phyloP scores from a whole-genome alignment of 2,329 filamentous ascomycete genomes.

The Coleophoma eucalyptorum region DNA sequence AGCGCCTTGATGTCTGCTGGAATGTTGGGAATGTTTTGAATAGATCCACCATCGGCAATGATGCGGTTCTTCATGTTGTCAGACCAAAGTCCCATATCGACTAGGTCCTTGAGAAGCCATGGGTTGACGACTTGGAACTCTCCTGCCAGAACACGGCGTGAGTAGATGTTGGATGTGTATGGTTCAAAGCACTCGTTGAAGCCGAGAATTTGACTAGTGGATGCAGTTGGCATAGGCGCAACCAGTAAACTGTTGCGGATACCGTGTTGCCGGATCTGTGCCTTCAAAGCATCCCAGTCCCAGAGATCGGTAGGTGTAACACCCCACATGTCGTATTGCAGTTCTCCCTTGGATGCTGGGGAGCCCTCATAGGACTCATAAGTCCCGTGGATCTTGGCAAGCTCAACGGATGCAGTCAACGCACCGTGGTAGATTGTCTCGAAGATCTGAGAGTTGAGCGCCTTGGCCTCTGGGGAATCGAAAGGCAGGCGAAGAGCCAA shows the following conservation, averaged over 20 bases:
- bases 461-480: slow-evolving; percentile 88
- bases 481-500: slow-evolving; percentile 94
- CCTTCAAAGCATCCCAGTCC: slow-evolving; percentile 91
- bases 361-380: slow-evolving; percentile 93
- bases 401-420: slow-evolving; percentile 80
- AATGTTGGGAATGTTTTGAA: slow-evolving; percentile 96
- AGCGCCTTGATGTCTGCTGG: slow-evolving; percentile 92
- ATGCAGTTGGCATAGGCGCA: slow-evolving; percentile 96
- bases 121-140: slow-evolving; percentile 99
- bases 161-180: slow-evolving; percentile 99
- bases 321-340: slow-evolving; percentile 99
- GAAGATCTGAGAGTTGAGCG: slow-evolving; percentile 97
- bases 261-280: slow-evolving; percentile 87
- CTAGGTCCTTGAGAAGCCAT: slow-evolving; percentile 95
- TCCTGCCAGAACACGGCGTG: slow-evolving; percentile 92
- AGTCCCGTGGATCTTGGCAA: slow-evolving; percentile 78
- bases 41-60: slow-evolving; percentile 92
- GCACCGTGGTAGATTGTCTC: slow-evolving; percentile 99
- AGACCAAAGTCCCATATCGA: slow-evolving; percentile 97
- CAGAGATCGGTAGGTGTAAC: slow-evolving; percentile 90
- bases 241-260: slow-evolving; percentile 93
- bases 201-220: slow-evolving; percentile 94
- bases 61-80: slow-evolving; percentile 99
- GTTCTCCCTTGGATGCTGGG: slow-evolving; percentile 88
- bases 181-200: slow-evolving; percentile 99